phyloP scores from a whole-genome alignment of 1,284 basidiomycete species.

The Xerocomus minutiporus region DNA sequence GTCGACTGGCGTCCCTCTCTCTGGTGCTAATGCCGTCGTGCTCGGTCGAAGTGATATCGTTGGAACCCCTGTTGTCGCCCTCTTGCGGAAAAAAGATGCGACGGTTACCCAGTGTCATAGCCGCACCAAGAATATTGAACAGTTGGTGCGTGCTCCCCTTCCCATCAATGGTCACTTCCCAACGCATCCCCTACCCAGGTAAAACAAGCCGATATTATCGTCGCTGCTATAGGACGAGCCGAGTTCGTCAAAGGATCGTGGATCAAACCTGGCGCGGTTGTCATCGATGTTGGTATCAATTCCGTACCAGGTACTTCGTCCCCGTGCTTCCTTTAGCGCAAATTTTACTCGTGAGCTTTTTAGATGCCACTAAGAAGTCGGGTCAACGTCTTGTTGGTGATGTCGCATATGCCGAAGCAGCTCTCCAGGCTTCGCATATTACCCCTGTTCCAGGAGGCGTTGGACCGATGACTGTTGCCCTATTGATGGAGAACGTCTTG shows the following conservation, averaged over 20 bases:
- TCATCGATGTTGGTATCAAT: constrained; percentile 98
- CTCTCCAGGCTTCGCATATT: constrained; percentile 79
- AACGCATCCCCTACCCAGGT: constrained; percentile 44
- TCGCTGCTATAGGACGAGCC: constrained; percentile 91
- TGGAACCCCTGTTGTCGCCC: constrained; percentile 89
- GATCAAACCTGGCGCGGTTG: constrained; percentile 92
- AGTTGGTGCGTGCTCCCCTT: constrained; percentile 53
- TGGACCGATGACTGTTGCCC: constrained; percentile 98
- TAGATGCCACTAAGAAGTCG: constrained; percentile 88
- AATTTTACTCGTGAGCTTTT: not conserved
- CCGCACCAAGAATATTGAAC: constrained; percentile 75
- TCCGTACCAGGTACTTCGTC: constrained; percentile 72
- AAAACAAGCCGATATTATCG: constrained; percentile 84
- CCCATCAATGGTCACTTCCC: constrained; percentile 8
- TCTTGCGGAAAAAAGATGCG: constrained; percentile 87
- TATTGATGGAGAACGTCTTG: constrained; percentile 96
- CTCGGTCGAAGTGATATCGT: constrained; percentile 98
- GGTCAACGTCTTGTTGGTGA: constrained; percentile 97
- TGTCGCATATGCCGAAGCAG: constrained; percentile 82
- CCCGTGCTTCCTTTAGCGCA: not conserved
- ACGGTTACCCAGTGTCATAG: constrained; percentile 99
- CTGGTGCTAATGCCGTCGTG: constrained; percentile 84
- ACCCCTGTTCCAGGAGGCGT: constrained; percentile 99
- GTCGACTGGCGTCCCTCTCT: constrained; percentile 70
- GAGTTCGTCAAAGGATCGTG: constrained; percentile 91